phyloP scores from a whole-genome alignment of 371 early-diverging fungal species.

The Parasitella parasitica region DNA sequence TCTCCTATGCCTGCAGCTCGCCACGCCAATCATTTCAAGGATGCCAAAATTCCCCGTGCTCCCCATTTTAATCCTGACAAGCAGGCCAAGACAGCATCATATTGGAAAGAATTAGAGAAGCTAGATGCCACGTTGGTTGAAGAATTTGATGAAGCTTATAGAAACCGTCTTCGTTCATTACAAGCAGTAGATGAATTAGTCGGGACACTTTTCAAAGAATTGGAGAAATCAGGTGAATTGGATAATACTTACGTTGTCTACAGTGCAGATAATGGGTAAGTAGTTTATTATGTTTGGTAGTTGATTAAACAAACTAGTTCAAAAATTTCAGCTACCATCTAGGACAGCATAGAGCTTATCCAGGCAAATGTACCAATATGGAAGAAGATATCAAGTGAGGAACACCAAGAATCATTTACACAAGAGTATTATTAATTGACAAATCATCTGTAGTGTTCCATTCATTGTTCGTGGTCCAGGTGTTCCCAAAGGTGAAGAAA shows the following conservation, averaged over 20 bases:
- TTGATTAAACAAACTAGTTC: background rate
- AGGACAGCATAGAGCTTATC: conserved; percentile 61
- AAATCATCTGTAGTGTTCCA: conserved; percentile 41
- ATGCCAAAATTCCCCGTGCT: conserved; percentile 57
- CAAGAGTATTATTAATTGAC: background rate
- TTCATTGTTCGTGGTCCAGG: conserved; percentile 67
- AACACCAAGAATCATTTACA: background rate
- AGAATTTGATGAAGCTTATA: conserved; percentile 52
- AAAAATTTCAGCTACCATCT: conserved; percentile 50
- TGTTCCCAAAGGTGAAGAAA: conserved; percentile 44
- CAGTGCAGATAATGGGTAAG: conserved; percentile 63
- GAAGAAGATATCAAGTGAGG: conserved; percentile 63
- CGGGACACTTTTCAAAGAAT: conserved; percentile 51
- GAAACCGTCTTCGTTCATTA: conserved; percentile 59
- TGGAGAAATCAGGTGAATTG: conserved; percentile 53
- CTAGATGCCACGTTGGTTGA: conserved; percentile 41
- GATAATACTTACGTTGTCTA: conserved; percentile 69
- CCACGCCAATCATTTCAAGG: conserved; percentile 52
- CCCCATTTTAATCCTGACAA: conserved; percentile 61
- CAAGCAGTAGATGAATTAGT: conserved; percentile 69
- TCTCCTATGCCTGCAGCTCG: conserved; percentile 54
- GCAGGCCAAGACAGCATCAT: conserved; percentile 57
- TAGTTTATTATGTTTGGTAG: background rate
- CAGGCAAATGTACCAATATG: conserved; percentile 60
- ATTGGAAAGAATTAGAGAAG: conserved; percentile 47